Evolutionary conservation across 2,329 filamentous ascomycete species (phyloP).

Genomic region (Clonostachys chloroleuca): DNA sequence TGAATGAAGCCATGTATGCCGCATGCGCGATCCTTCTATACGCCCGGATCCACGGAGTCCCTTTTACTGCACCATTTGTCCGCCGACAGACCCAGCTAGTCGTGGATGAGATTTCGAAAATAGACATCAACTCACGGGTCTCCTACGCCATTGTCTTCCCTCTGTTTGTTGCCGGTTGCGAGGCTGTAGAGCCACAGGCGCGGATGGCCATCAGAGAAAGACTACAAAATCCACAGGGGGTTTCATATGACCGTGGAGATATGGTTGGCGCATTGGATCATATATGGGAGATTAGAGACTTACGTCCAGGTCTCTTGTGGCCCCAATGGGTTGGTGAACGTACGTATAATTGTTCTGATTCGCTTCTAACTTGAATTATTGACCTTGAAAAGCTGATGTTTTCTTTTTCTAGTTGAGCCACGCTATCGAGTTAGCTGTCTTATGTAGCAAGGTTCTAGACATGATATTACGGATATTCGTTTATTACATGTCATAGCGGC

Average conservation of each 20-base stretch:
- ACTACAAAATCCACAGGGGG: slow-evolving; percentile 3
- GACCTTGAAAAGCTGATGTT: too few species aligned
- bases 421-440: slow-evolving; percentile 6
- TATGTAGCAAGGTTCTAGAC: neutral
- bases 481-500: too few species aligned
- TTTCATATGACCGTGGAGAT: slow-evolving; percentile 6
- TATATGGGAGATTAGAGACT: slow-evolving; percentile 8
- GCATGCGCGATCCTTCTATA: slow-evolving; percentile 6
- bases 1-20: slow-evolving; percentile 9
- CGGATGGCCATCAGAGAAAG: slow-evolving; percentile 4
- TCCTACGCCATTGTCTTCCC: slow-evolving; percentile 8
- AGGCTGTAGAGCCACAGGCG: slow-evolving; percentile 6
- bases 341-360: neutral
- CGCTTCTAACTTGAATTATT: neutral
- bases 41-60: slow-evolving; percentile 4
- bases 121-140: slow-evolving; percentile 4
- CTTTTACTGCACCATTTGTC: slow-evolving; percentile 6
- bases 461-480: too few species aligned
- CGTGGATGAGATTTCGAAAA: slow-evolving; percentile 4
- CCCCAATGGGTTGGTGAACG: slow-evolving; percentile 6
- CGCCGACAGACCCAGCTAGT: slow-evolving; percentile 5
- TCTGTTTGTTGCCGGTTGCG: slow-evolving; percentile 8
- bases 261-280: slow-evolving; percentile 5
- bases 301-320: slow-evolving; percentile 7
- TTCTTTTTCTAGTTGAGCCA: slow-evolving; percentile 1